These are phyloP conservation scores for Euphorbia tirucalli DNA, from an alignment of 345 rosid species.

Conservation along the genomic window DNA sequence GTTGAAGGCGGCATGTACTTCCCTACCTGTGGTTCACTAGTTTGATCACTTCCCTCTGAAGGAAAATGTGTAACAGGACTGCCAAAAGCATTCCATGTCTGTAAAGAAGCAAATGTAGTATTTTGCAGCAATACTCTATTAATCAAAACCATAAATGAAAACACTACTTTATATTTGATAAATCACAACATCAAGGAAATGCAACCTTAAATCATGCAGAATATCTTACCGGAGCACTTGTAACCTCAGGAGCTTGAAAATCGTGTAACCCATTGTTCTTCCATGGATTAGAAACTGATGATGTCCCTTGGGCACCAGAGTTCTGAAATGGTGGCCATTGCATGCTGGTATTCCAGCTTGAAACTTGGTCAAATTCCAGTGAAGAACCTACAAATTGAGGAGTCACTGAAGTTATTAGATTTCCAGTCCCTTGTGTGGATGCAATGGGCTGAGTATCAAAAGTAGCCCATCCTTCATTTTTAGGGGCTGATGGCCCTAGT, in stretches of 20 bases:
- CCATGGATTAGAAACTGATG: conserved; percentile 50
- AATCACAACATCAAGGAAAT: background rate
- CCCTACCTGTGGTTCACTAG: conserved; percentile 32
- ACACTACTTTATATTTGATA: background rate
- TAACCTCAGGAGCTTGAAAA: conserved; percentile 31
- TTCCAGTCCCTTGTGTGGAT: conserved; percentile 31
- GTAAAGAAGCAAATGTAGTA: conserved; percentile 26
- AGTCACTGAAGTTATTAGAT: conserved; percentile 26
- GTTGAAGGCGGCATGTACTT: conserved; percentile 32
- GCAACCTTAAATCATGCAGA: background rate
- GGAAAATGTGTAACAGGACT: conserved; percentile 39
- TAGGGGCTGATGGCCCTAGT: conserved; percentile 38
- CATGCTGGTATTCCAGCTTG: conserved; percentile 39
- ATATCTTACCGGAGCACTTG: conserved; percentile 48
- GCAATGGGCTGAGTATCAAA: conserved; percentile 60
- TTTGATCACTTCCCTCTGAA: conserved; percentile 31
- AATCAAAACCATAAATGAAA: background rate
- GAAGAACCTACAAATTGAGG: conserved; percentile 28
- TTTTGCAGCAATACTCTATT: background rate
- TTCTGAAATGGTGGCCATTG: conserved; percentile 53
- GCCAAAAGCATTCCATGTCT: conserved; percentile 85
- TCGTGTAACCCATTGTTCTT: conserved; percentile 39
- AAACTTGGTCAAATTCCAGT: conserved; percentile 39
- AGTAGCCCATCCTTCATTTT: conserved; percentile 89
- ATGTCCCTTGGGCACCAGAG: conserved; percentile 34